Evolutionary conservation across 2,329 filamentous ascomycete genomes (phyloP).

Genomic region (Metarhizium album): DNA sequence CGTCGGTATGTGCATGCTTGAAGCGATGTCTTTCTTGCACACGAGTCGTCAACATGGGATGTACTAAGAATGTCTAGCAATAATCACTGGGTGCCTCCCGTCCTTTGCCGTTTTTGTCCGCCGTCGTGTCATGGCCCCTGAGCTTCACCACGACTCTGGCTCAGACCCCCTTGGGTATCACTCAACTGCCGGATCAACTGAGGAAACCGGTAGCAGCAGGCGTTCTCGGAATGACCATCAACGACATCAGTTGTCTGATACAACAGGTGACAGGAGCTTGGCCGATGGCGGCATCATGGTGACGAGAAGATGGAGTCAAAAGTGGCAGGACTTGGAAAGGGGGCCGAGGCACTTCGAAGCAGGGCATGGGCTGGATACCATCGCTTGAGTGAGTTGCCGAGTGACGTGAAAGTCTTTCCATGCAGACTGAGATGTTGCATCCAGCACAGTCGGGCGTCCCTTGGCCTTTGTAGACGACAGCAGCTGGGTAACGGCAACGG

Average conservation of each 20-base stretch:
- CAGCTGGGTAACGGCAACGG: too few species aligned
- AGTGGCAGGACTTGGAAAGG: slow-evolving; percentile 4
- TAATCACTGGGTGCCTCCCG: slow-evolving; percentile 11
- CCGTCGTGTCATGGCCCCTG: slow-evolving; percentile 8
- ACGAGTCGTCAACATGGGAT: neutral
- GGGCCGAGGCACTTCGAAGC: neutral
- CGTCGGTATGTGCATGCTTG: slow-evolving; percentile 7
- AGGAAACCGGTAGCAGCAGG: slow-evolving; percentile 3
- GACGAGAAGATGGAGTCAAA: slow-evolving; percentile 10
- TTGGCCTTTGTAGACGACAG: too few species aligned
- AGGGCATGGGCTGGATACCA: neutral
- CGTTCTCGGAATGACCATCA: slow-evolving; percentile 2
- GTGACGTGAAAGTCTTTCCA: too few species aligned
- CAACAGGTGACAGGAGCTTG: slow-evolving; percentile 9
- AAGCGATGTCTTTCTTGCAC: too few species aligned
- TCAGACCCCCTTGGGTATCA: slow-evolving; percentile 4
- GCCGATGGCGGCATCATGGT: slow-evolving; percentile 4
- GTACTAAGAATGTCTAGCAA: slow-evolving; percentile 7
- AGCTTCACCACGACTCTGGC: slow-evolving; percentile 1
- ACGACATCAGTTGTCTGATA: slow-evolving; percentile 5
- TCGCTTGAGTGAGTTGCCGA: neutral
- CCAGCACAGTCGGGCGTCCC: too few species aligned
- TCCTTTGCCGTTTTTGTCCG: slow-evolving; percentile 12
- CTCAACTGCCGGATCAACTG: slow-evolving; percentile 5
- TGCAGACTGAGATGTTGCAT: too few species aligned